phyloP scores from a whole-genome alignment of 2,329 filamentous ascomycete genomes.

The Fonsecaea pugnacius region DNA sequence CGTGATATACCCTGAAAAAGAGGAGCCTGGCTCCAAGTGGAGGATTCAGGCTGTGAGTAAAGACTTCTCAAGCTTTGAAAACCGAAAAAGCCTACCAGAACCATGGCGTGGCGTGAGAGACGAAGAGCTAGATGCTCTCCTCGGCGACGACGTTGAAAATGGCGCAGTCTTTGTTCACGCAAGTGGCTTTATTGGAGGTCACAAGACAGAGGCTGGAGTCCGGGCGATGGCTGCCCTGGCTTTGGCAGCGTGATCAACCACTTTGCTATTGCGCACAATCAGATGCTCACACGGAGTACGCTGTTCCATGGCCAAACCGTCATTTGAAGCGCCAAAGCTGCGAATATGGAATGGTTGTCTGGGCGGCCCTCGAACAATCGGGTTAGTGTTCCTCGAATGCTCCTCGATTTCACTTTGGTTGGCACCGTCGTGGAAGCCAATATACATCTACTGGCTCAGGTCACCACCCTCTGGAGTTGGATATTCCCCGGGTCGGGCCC shows the following conservation, averaged over 20 bases:
- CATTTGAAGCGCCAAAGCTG: neutral
- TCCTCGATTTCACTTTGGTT: neutral
- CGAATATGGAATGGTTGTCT: neutral
- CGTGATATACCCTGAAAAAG: conserved; percentile 87
- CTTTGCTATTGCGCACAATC: neutral
- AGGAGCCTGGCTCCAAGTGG: conserved; percentile 79
- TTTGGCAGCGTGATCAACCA: conserved; percentile 38
- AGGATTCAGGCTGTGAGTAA: conserved; percentile 90
- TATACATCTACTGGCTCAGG: neutral
- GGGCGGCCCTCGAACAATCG: neutral
- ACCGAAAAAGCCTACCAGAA: conserved; percentile 87
- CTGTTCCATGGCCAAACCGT: neutral
- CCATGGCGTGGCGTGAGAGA: conserved; percentile 91
- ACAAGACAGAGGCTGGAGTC: conserved; percentile 86
- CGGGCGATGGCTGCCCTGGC: conserved; percentile 72
- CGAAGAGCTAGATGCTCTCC: conserved; percentile 72
- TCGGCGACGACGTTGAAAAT: conserved; percentile 48
- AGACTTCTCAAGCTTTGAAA: conserved; percentile 83
- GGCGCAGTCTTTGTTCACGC: conserved; percentile 91
- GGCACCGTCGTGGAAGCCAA: neutral
- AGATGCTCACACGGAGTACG: neutral
- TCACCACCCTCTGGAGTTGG: neutral
- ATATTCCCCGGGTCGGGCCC: neutral
- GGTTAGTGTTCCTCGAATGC: neutral
- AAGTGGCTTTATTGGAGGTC: conserved; percentile 93